These are phyloP conservation scores for Candida glucosophila DNA, from an alignment of 1,139 yeast species.

Conservation along the genomic window DNA sequence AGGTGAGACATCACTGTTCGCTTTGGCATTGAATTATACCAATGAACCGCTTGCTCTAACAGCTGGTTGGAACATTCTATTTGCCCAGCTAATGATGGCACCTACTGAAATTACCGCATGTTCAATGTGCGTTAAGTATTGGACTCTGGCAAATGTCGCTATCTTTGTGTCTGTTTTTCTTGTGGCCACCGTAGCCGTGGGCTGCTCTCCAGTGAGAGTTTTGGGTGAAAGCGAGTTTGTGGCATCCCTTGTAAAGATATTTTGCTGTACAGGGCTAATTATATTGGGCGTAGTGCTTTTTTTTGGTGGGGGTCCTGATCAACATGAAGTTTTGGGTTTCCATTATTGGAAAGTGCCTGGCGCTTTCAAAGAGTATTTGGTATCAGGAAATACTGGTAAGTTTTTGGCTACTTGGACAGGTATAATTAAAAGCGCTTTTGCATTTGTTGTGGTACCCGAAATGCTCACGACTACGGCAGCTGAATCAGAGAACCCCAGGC, in stretches of 20 bases:
- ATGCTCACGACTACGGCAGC: constrained; percentile 35
- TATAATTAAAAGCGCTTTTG: constrained; percentile 34
- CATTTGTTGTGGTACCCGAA: constrained; percentile 40
- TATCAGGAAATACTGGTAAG: constrained; percentile 45
- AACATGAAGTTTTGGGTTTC: constrained; percentile 18
- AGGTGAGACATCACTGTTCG: constrained; percentile 44
- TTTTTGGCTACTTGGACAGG: constrained; percentile 40
- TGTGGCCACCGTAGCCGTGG: constrained; percentile 13
- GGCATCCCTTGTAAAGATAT: constrained; percentile 18
- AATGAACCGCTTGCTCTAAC: constrained; percentile 65
- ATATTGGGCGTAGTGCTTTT: constrained; percentile 19
- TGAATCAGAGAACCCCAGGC: constrained; percentile 29
- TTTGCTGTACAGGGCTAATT: constrained; percentile 17
- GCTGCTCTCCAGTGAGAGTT: constrained; percentile 15
- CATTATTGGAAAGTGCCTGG: constrained; percentile 40
- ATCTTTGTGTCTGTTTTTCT: constrained; percentile 19
- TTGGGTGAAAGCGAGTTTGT: constrained; percentile 26
- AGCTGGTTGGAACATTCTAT: constrained; percentile 73
- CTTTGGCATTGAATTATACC: constrained; percentile 39
- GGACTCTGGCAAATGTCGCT: constrained; percentile 34
- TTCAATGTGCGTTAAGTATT: constrained; percentile 62
- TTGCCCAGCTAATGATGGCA: constrained; percentile 57
- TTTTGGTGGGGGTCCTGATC: constrained; percentile 22
- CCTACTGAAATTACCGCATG: constrained; percentile 79
- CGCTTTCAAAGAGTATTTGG: constrained; percentile 35